phyloP scores from a whole-genome alignment of 129 eudicot species.

The Smallanthus sonchifolius region DNA sequence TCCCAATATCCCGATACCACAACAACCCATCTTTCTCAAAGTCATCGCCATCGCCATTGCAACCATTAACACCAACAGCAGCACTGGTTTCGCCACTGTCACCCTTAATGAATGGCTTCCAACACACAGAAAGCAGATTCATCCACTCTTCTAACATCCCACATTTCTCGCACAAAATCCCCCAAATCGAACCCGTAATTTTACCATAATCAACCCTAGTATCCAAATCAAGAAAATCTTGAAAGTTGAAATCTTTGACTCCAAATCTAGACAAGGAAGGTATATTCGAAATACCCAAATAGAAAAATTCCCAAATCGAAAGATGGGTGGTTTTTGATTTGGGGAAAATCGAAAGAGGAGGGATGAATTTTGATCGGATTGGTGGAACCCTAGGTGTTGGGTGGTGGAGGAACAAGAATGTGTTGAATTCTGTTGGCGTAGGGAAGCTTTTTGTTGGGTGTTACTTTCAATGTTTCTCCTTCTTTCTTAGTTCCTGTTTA shows the following conservation, averaged over 20 bases:
- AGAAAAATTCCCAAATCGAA: constrained; percentile 6
- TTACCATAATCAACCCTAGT: constrained; percentile 11
- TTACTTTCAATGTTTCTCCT: constrained; percentile 40
- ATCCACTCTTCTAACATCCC: constrained; percentile 60
- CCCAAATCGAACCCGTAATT: constrained; percentile 22
- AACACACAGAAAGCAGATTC: constrained; percentile 66
- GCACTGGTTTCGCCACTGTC: constrained; percentile 25
- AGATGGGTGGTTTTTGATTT: constrained; percentile 12
- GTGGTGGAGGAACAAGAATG: constrained; percentile 51
- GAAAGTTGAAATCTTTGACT: neutral
- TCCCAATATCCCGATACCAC: constrained; percentile 53
- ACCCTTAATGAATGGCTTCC: constrained; percentile 52
- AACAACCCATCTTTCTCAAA: constrained; percentile 51
- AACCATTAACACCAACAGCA: constrained; percentile 16
- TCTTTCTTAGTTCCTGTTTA: constrained; percentile 13
- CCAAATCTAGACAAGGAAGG: neutral
- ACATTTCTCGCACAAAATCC: constrained; percentile 49
- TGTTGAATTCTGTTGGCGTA: constrained; percentile 33
- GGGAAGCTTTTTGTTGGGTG: constrained; percentile 42
- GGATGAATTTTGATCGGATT: neutral
- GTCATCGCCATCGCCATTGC: constrained; percentile 34
- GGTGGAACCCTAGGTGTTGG: constrained; percentile 43
- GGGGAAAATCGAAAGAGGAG: neutral
- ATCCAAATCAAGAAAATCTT: no score
- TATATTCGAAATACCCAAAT: neutral